A percentile compares a stretch with the other conserved stretches of the same genome.
phyloP scores from a whole-genome alignment of 768 basidiomycete genomes.

The Tricholoma bakamatsutake region DNA sequence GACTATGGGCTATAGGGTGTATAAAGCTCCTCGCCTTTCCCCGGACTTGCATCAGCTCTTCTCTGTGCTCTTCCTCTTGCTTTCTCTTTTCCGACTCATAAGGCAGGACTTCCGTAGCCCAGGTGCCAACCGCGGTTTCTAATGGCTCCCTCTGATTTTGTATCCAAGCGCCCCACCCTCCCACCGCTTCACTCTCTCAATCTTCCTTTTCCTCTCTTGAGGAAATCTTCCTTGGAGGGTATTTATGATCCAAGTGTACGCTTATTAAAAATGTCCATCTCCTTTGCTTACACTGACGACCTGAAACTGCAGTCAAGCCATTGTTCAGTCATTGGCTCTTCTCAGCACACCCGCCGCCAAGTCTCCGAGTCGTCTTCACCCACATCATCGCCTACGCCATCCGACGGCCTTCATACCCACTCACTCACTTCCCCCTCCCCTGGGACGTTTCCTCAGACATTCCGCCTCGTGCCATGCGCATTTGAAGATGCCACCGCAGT shows the following conservation, averaged over 20 bases:
- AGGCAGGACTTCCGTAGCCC: conserved; percentile 34
- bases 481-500: conserved; percentile 50
- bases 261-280: conserved; percentile 10
- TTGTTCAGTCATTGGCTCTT: conserved; percentile 10
- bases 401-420: conserved; percentile 15
- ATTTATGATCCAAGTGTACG: conserved; percentile 15
- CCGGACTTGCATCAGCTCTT: conserved; percentile 17
- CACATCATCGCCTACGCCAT: conserved; percentile 29
- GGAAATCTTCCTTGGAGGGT: conserved; percentile 1
- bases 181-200: conserved; percentile 47
- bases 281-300: background rate
- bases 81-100: conserved; percentile 18
- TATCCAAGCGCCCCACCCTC: conserved; percentile 40
- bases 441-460: conserved; percentile 14
- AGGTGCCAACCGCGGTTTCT: conserved; percentile 21
- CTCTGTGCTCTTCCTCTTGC: conserved; percentile 14
- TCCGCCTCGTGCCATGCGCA: conserved; percentile 44
- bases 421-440: conserved; percentile 10
- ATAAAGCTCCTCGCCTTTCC: conserved; percentile 23
- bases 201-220: conserved; percentile 22
- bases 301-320: conserved; percentile 16
- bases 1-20: too few relatives aligned
- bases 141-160: conserved; percentile 13
- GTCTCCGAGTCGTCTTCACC: conserved; percentile 36
- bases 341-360: conserved; percentile 20